Evolutionary conservation across 1,284 basidiomycete species (phyloP), one percentile per base, ranked within the genome.

Genomic region (Papiliotrema flavescens): DNA sequence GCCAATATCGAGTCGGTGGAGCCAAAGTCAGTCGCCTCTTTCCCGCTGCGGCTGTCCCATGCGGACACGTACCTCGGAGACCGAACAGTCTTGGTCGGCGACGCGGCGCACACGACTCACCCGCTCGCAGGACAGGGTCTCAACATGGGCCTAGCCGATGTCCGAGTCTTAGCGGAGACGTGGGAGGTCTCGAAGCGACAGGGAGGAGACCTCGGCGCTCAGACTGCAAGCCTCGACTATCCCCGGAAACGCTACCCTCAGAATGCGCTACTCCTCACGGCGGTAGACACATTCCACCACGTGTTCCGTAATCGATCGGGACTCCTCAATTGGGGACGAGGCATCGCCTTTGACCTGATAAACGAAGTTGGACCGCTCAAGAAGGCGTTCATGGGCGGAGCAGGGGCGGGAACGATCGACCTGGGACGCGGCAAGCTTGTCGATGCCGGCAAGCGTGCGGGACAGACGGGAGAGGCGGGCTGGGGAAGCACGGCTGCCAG

Each of bases 51-150:
- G 26, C 86, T 91, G 61, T 88, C 84, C 50, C 96, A 98, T 66
- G 88, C 90, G 0, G 90, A 94, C 52, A 78, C 82, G 0, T 98
- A 99, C 74, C 89, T 93, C 20, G 75, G 78, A 9, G 82, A 84
- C 1, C 83, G 95, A 2, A 94, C 89, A 0, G 93, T 87, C 1
- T 83, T 98, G 2, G 84, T 98, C 1, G 96, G 96, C 4, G 96
- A 98, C 75, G 94, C 96, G 1, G 95, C 94, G 15, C 96, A 98
- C 69, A 90, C 90, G 0, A 82, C 92, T 4, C 96, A 98, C 69
- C 96, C 96, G 0, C 83, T 98, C n/a, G 95, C 94, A 0, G 96
- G 96, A 1, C 96, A 98, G 71, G 96, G 95, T 0, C 79, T 98
- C 41, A 98, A 99, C 73, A 80, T 95, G 65, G 96, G 95, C 19